phyloP scores from a whole-genome alignment of 176 grass and related monocot genomes.

The Lolium rigidum region DNA sequence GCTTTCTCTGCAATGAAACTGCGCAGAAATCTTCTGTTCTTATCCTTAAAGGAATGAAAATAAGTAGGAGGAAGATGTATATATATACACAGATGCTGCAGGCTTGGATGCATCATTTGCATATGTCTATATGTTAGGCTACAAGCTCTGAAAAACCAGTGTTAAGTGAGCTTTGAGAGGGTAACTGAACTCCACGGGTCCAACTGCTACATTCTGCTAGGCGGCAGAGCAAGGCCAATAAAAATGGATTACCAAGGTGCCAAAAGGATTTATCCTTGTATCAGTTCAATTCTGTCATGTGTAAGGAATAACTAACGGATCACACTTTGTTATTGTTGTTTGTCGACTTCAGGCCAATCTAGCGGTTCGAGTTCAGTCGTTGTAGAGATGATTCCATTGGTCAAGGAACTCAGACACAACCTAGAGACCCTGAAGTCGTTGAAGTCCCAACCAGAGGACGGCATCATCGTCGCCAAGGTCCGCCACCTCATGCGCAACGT shows the following conservation, averaged over 20 bases:
- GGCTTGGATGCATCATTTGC: not conserved
- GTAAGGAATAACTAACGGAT: not conserved
- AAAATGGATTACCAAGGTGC: not conserved
- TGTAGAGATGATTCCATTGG: not conserved
- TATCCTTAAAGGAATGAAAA: not conserved
- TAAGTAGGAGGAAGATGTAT: not conserved
- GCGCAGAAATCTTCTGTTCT: not conserved
- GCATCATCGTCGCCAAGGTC: constrained; percentile 20
- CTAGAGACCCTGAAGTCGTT: not conserved
- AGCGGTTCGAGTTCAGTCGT: not conserved
- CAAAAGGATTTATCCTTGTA: too few species aligned
- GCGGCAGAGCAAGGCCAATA: not conserved
- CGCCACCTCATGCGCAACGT: not conserved
- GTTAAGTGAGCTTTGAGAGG: not conserved
- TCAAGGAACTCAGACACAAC: not conserved
- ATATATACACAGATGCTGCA: not conserved
- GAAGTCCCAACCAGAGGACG: not conserved
- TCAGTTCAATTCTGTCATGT: too few species aligned
- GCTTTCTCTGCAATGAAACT: not conserved
- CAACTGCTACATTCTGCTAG: not conserved
- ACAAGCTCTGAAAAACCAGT: not conserved
- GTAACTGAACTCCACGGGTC: not conserved
- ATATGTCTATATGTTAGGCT: not conserved
- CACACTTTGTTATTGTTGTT: not conserved
- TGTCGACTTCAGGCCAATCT: not conserved